Percentiles rank a stretch among this genome's conserved stretches.
Conservation (phyloP, 2,329 filamentous ascomycete species). For the Beauveria medogensis region DNA sequence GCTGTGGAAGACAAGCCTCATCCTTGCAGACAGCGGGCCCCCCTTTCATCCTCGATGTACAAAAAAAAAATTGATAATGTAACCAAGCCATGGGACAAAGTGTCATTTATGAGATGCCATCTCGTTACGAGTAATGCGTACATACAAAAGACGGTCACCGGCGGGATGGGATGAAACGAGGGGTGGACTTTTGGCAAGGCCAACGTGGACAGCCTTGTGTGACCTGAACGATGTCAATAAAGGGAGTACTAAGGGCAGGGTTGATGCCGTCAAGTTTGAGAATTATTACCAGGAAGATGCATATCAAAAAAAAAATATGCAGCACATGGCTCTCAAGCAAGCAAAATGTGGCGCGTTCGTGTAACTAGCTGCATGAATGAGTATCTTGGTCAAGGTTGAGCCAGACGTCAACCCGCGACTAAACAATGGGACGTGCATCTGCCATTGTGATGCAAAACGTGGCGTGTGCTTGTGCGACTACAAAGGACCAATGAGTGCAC, state of each 20-base stretch:
- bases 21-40: not conserved
- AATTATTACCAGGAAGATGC: not conserved
- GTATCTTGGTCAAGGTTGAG: not conserved
- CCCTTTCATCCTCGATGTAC: not conserved
- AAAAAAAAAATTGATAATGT: not conserved
- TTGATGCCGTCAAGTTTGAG: not conserved
- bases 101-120: not conserved
- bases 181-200: not conserved
- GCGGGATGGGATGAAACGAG: not conserved
- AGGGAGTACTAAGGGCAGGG: not conserved
- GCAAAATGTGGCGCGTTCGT: not conserved
- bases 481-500: not conserved
- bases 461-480: not conserved
- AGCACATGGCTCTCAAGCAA: not conserved
- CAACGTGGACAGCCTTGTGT: not conserved
- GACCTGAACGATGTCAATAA: not conserved
- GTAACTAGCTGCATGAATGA: not conserved
- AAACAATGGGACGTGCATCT: constrained; percentile 5
- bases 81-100: not conserved
- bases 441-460: not conserved
- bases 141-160: not conserved
- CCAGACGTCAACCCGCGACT: not conserved
- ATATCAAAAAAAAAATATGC: not conserved
- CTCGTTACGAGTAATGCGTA: not conserved
- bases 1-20: not conserved